These are phyloP conservation scores for Trypanosoma cruzi DNA, from an alignment of 208 protist genomes.

Conservation along the genomic window DNA sequence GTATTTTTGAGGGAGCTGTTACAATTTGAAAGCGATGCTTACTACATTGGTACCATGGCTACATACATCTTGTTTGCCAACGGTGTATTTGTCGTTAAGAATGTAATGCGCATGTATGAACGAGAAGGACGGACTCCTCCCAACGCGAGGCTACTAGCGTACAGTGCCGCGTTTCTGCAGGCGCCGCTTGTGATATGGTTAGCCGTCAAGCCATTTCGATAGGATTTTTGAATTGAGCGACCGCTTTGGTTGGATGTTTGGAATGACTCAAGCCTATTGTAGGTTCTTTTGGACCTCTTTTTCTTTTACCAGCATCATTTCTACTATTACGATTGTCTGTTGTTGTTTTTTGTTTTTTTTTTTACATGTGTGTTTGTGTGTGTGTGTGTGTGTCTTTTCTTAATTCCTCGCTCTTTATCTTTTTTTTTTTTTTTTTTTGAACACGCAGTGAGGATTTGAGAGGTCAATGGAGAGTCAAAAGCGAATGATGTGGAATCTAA, in stretches of 20 bases:
- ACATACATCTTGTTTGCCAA: slow-evolving; percentile 50
- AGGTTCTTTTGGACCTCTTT: too few relatives aligned
- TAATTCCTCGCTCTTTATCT: slow-evolving; percentile 15
- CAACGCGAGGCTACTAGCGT: slow-evolving; percentile 51
- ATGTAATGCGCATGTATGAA: slow-evolving; percentile 34
- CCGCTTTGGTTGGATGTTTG: too few relatives aligned
- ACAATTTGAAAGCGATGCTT: slow-evolving; percentile 13
- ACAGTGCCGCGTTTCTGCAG: slow-evolving; percentile 43
- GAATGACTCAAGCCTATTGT: too few relatives aligned
- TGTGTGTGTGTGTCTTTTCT: slow-evolving; percentile 10
- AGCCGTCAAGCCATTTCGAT: slow-evolving; percentile 40
- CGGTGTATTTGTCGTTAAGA: slow-evolving; percentile 49
- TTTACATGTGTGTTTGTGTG: slow-evolving; percentile 18
- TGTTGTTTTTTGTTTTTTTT: slow-evolving; percentile 23
- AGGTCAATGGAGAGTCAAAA: too few relatives aligned
- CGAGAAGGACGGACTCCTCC: slow-evolving; percentile 43
- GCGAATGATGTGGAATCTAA: slow-evolving; percentile 56
- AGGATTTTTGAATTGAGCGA: slow-evolving; percentile 9
- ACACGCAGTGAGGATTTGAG: too few relatives aligned
- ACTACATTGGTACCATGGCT: slow-evolving; percentile 31
- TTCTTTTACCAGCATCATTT: not conserved
- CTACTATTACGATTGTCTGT: not conserved
- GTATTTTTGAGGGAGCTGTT: slow-evolving; percentile 47
- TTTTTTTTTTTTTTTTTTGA: slow-evolving; percentile 6
- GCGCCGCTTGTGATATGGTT: slow-evolving; percentile 59